Conservation (phyloP, 148 eudicot species). For the Chenopodium quinoa region DNA sequence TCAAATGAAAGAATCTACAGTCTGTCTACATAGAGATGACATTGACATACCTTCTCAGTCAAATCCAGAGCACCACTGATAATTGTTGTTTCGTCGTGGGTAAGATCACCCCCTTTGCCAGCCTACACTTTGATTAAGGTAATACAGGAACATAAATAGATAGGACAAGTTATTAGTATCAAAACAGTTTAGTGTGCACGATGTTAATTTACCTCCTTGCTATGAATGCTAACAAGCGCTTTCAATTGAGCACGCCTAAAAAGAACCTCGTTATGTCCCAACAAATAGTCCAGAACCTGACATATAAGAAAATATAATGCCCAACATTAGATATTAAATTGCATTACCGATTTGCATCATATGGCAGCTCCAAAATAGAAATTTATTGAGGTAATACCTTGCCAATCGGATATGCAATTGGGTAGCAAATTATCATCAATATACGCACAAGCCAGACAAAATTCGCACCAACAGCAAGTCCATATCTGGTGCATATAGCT, state of each 20-base stretch:
- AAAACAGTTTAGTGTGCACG: neutral
- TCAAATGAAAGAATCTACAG: neutral
- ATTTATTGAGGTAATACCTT: constrained; percentile 43
- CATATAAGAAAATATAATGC: constrained; percentile 18
- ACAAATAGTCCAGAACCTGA: constrained; percentile 68
- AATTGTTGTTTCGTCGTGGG: constrained; percentile 76
- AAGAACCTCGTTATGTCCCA: constrained; percentile 74
- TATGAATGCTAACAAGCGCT: constrained; percentile 86
- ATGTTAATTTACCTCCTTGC: constrained; percentile 65
- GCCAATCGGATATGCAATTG: constrained; percentile 84
- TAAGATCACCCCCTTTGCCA: constrained; percentile 86
- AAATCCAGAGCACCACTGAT: constrained; percentile 86
- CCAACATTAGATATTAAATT: neutral
- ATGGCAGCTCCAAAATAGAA: too few species aligned
- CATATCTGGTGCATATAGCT: constrained; percentile 90
- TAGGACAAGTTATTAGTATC: neutral
- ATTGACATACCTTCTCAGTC: constrained; percentile 58
- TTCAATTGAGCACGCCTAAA: constrained; percentile 91
- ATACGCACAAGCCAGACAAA: constrained; percentile 82
- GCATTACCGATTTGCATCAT: neutral
- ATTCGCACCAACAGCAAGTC: constrained; percentile 92
- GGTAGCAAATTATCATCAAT: constrained; percentile 82
- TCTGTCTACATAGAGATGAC: constrained; percentile 7
- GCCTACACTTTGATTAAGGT: constrained; percentile 43
- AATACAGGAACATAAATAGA: neutral